A percentile compares a stretch with the other conserved stretches of the same genome.
Conservation (phyloP, 805 yeast species). For the Suhomyces sp. region DNA sequence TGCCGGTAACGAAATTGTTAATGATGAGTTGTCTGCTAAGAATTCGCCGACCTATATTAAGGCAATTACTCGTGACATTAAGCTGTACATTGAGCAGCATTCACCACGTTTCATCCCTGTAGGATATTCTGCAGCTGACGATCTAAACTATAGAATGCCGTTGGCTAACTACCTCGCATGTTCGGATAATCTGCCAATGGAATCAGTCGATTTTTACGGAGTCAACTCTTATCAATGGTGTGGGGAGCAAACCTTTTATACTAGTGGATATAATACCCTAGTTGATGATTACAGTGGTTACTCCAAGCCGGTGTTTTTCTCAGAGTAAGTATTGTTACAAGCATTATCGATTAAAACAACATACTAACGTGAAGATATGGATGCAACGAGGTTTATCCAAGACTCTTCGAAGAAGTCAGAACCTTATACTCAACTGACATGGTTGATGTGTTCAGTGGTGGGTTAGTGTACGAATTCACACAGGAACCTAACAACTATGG, state of each 20-base stretch:
- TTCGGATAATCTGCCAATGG: slow-evolving; percentile 47
- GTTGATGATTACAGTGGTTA: slow-evolving; percentile 67
- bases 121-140: slow-evolving; percentile 97
- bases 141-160: slow-evolving; percentile 68
- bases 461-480: slow-evolving; percentile 75
- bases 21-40: slow-evolving; percentile 70
- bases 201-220: slow-evolving; percentile 76
- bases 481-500: slow-evolving; percentile 83
- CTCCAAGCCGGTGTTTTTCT: slow-evolving; percentile 76
- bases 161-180: slow-evolving; percentile 81
- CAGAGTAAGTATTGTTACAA: slow-evolving; percentile 53
- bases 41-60: slow-evolving; percentile 73
- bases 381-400: slow-evolving; percentile 77
- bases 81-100: slow-evolving; percentile 59
- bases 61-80: slow-evolving; percentile 78
- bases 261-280: slow-evolving; percentile 67
- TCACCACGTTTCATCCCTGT: slow-evolving; percentile 73
- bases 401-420: slow-evolving; percentile 72
- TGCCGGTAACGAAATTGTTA: slow-evolving; percentile 89
- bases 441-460: slow-evolving; percentile 80
- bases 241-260: slow-evolving; percentile 77
- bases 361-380: slow-evolving; percentile 46
- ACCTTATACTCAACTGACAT: slow-evolving; percentile 68
- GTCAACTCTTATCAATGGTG: slow-evolving; percentile 84
- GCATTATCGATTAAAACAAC: background rate